A percentile compares a stretch with the other conserved stretches of the same genome.
These are phyloP conservation scores for Beauveria sp. DNA, from an alignment of 2,329 filamentous ascomycete species.

Conservation along the genomic window DNA sequence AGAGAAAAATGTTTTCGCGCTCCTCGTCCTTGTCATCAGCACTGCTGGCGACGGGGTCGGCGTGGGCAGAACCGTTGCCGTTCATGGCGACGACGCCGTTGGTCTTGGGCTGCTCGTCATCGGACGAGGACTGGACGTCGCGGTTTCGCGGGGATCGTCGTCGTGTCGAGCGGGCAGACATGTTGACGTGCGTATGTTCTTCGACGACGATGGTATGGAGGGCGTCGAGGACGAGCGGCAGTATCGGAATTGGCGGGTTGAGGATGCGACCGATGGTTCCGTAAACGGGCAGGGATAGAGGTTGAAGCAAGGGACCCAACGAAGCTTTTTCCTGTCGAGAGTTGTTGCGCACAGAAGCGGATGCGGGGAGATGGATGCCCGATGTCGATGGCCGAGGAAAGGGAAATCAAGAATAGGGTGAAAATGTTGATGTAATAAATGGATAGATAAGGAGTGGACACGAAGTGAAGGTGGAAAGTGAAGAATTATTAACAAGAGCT, in stretches of 20 bases:
- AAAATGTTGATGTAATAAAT: neutral
- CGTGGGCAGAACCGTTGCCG: constrained; percentile 36
- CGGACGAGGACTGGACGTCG: constrained; percentile 8
- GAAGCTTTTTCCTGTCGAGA: neutral
- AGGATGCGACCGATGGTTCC: constrained; percentile 3
- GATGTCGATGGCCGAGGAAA: neutral
- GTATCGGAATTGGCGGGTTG: neutral
- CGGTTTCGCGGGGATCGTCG: constrained; percentile 28
- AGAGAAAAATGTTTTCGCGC: constrained; percentile 71
- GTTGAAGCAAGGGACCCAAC: neutral
- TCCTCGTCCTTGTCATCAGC: constrained; percentile 22
- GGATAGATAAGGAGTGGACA: constrained; percentile 7
- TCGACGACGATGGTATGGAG: too few species aligned
- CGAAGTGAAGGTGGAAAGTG: constrained; percentile 4
- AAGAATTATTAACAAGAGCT: constrained; percentile 5
- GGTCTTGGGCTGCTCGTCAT: neutral
- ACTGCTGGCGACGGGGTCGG: constrained; percentile 24
- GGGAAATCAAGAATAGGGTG: neutral
- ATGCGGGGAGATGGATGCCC: neutral
- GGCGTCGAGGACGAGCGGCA: neutral
- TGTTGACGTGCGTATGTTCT: constrained; percentile 13
- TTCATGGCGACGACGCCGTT: constrained; percentile 26
- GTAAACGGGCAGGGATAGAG: neutral
- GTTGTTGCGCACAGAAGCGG: neutral
- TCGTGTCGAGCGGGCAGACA: constrained; percentile 33